Evolutionary conservation across 495 filamentous ascomycete species (phyloP).

Genomic region (Poronia punctata): DNA sequence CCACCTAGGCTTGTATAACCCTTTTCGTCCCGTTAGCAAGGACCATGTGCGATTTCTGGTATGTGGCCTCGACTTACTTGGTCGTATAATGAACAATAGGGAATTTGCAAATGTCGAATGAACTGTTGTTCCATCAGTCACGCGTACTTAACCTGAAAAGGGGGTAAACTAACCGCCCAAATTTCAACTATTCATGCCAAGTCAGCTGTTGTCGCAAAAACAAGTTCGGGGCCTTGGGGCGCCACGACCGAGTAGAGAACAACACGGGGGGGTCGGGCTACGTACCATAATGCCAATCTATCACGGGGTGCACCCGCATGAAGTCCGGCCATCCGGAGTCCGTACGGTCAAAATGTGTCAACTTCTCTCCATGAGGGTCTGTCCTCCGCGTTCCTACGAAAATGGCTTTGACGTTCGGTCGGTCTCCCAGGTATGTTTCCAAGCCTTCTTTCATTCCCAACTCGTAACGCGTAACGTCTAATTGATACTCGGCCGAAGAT

Average conservation of each 20-base stretch:
- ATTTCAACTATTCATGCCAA: constrained; percentile 3
- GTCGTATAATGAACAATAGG: constrained; percentile 83
- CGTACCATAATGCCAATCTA: constrained; percentile 98
- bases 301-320: constrained; percentile 88
- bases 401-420: constrained; percentile 64
- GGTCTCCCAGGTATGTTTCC: constrained; percentile 60
- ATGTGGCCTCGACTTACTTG: constrained; percentile 23
- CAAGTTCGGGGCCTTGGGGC: background rate
- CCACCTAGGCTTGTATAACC: constrained; percentile 86
- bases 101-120: constrained; percentile 67
- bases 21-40: constrained; percentile 6
- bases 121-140: constrained; percentile 48
- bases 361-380: constrained; percentile 75
- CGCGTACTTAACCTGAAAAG: background rate
- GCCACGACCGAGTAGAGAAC: too few species aligned
- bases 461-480: constrained; percentile 71
- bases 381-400: constrained; percentile 90
- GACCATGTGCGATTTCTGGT: background rate
- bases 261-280: constrained; percentile 50
- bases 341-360: constrained; percentile 77
- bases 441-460: constrained; percentile 75
- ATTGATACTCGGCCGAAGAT: constrained; percentile 59
- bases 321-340: constrained; percentile 89
- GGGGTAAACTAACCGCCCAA: constrained; percentile 4
- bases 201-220: constrained; percentile 2